Percentiles rank a stretch among this genome's conserved stretches.
phyloP scores from a whole-genome alignment of 1,284 basidiomycete genomes.

The Fomitopsis palustris region DNA sequence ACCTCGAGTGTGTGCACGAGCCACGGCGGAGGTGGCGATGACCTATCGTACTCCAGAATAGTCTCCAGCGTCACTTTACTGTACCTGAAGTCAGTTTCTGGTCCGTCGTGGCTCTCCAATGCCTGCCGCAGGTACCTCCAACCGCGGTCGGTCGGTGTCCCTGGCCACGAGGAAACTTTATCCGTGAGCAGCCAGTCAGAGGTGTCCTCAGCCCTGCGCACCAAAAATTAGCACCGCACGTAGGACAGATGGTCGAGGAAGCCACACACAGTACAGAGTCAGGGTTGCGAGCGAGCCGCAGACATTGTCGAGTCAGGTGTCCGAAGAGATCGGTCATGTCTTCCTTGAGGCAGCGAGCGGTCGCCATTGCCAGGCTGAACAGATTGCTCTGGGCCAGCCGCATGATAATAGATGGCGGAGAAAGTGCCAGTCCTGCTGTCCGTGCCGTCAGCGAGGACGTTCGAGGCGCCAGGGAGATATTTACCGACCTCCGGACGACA shows the following conservation, averaged over 20 bases:
- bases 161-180: constrained; percentile 79
- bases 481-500: constrained; percentile 42
- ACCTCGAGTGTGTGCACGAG: constrained; percentile 73
- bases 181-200: constrained; percentile 83
- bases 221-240: background rate
- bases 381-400: constrained; percentile 77
- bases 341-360: constrained; percentile 73
- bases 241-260: background rate
- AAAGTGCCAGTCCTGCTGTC: constrained; percentile 55
- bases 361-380: constrained; percentile 79
- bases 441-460: constrained; percentile 10
- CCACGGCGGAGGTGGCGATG: constrained; percentile 78
- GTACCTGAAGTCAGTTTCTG: constrained; percentile 72
- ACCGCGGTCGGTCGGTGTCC: constrained; percentile 75
- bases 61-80: constrained; percentile 75
- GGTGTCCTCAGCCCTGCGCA: constrained; percentile 55
- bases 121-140: constrained; percentile 87
- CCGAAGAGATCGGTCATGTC: constrained; percentile 89
- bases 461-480: constrained; percentile 3
- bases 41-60: constrained; percentile 63
- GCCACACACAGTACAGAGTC: constrained; percentile 50
- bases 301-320: constrained; percentile 75
- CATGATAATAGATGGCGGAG: constrained; percentile 74
- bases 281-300: constrained; percentile 64
- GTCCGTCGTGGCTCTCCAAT: constrained; percentile 75